Evolutionary conservation across 495 filamentous ascomycete genomes (phyloP).

Genomic region (Melanomma pulvis-pyrius): DNA sequence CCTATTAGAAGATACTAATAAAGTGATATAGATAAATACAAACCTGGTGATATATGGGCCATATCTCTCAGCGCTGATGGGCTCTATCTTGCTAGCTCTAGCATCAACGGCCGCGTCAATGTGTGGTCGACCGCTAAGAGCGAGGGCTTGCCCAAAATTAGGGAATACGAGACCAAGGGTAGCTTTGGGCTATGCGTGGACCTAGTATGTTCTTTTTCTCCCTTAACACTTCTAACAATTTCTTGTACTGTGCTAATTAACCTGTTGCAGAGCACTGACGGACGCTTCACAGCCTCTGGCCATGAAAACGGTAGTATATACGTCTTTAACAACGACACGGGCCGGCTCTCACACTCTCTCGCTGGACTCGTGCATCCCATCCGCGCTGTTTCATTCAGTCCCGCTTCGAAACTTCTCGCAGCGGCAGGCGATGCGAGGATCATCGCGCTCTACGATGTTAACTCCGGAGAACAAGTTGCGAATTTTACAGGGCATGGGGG

Average conservation of each 20-base stretch:
- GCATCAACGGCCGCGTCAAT: constrained; percentile 80
- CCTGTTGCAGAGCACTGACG: constrained; percentile 64
- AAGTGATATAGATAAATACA: constrained; percentile 38
- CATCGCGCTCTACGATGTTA: constrained; percentile 88
- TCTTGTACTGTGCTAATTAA: neutral
- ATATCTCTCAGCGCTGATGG: constrained; percentile 81
- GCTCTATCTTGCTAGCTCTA: constrained; percentile 76
- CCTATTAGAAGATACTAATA: constrained; percentile 4
- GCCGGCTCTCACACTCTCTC: constrained; percentile 81
- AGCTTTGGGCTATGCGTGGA: constrained; percentile 89
- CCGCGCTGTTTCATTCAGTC: constrained; percentile 82
- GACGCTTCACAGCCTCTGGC: constrained; percentile 82
- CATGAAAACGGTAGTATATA: constrained; percentile 94
- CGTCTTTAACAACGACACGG: constrained; percentile 89
- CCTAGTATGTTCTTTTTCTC: constrained; percentile 54
- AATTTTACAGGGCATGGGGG: constrained; percentile 77
- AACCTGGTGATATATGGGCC: constrained; percentile 77
- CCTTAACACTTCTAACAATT: neutral
- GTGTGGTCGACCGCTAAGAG: constrained; percentile 73
- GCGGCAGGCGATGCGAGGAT: constrained; percentile 89
- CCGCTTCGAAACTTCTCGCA: constrained; percentile 78
- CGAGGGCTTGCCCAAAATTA: constrained; percentile 56
- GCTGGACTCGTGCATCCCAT: constrained; percentile 83
- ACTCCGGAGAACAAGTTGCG: constrained; percentile 87
- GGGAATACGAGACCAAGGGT: constrained; percentile 86